phyloP scores from a whole-genome alignment of 305 asterid species.

The Fraxinus sp. region DNA sequence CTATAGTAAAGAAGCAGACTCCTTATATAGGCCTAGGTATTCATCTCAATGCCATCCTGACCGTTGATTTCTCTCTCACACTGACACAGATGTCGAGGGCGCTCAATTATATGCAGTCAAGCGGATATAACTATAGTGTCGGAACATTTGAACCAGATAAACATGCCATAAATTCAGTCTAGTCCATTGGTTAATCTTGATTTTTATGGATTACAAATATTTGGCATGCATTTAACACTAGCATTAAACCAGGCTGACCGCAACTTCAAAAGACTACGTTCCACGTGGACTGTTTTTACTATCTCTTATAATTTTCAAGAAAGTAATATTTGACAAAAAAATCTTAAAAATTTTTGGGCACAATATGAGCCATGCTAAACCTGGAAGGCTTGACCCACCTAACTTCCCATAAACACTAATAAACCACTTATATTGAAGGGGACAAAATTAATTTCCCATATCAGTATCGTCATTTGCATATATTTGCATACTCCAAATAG shows the following conservation, averaged over 20 bases:
- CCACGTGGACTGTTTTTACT: not conserved
- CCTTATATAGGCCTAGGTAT: not conserved
- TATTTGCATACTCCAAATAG: not conserved
- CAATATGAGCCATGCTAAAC: not conserved
- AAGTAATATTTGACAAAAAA: not conserved
- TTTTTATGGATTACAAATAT: not conserved
- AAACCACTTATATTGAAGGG: not conserved
- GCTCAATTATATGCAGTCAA: not conserved
- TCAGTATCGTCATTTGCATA: not conserved
- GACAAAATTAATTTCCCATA: not conserved
- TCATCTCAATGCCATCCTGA: not conserved
- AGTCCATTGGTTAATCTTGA: not conserved
- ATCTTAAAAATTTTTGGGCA: not conserved
- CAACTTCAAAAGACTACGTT: not conserved
- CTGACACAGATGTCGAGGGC: not conserved
- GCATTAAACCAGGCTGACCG: not conserved
- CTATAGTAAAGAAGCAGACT: not conserved
- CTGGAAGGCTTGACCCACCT: not conserved
- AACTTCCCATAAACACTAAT: not conserved
- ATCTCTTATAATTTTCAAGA: not conserved
- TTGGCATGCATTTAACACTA: not conserved
- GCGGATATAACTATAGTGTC: not conserved
- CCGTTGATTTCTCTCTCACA: not conserved
- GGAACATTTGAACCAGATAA: not conserved
- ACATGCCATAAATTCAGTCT: not conserved